Evolutionary conservation across 1,284 basidiomycete species (phyloP), one percentile per base, ranked within the genome.

Genomic region (Trametes pubescens): DNA sequence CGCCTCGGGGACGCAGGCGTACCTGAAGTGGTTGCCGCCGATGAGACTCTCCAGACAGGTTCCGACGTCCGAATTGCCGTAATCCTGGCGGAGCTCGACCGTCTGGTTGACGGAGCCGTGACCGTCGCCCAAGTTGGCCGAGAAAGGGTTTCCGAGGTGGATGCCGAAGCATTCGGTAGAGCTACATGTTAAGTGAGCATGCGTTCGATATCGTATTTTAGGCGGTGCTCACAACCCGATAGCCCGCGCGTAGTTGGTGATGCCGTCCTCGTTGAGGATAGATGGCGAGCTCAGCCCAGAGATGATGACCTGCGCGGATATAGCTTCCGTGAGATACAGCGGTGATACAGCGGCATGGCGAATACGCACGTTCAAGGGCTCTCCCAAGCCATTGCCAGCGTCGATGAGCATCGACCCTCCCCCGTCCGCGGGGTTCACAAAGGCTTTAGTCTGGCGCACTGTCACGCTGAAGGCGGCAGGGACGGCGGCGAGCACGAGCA

Each of bases 141-240:
- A 78, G 70, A 92, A 89, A 0, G 84, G 84, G 38, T 70, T 80
- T 4, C 90, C 90, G 13, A 86, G 68, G 70, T 90, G 91, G 63
- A 92, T 75, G 26, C 86, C 90, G 34, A 92, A 74, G 73, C 91
- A 93, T 74, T 93, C 91, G 55, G 82, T 82, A 14, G 91, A 89
- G 74, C 89, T 90, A 44, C 6, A 21, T 18, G 44, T 46, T 8
- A 11, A 18, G 21, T n/a, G n/a, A 26, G 11, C 26, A 14, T 18
- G 16, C 40, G 32, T 21, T 9, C n/a, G 10, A 13, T 10, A 14
- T 46, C 44, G 24, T 18, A 10, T 32, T 14, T 14, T 11, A 3
- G 10, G 13, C 8, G 32, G 26, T 6, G 26, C 56, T 57, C 4
- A 69, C 88, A 88, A 88, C 81, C 90, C 86, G 51, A 89, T 84